Conservation (phyloP, 2,329 filamentous ascomycete species). For the Tolypocladium amazonense region DNA sequence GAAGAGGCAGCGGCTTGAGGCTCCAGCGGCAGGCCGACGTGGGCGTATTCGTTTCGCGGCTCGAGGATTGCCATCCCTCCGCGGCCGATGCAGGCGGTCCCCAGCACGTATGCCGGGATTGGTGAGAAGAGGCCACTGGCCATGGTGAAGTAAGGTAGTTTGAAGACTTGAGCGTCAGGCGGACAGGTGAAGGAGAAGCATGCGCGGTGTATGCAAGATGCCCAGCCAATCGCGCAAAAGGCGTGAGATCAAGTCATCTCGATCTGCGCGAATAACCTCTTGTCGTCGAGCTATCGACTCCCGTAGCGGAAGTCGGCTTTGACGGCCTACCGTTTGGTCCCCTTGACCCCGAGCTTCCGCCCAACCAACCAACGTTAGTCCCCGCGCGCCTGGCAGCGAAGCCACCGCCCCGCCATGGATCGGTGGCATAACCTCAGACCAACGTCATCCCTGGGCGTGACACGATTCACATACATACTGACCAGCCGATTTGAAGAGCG, state of each 20-base stretch:
- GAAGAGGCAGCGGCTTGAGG: neutral
- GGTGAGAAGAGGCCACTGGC: neutral
- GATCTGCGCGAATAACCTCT: neutral
- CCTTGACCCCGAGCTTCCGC: too few relatives aligned
- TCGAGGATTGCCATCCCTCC: neutral
- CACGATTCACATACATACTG: neutral
- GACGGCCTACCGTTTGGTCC: too few relatives aligned
- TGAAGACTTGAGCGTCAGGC: neutral
- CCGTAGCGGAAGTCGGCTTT: neutral
- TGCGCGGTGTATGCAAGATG: neutral
- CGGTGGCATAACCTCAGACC: constrained; percentile 6
- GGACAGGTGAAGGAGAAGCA: neutral
- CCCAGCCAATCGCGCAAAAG: too few relatives aligned
- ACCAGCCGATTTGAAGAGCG: neutral
- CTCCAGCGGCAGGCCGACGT: neutral
- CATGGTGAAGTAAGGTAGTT: neutral
- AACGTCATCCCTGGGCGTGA: constrained; percentile 16
- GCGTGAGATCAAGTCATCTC: too few relatives aligned
- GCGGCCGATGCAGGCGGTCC: neutral
- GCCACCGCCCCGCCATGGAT: neutral
- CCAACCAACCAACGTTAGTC: too few relatives aligned
- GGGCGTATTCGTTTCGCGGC: neutral
- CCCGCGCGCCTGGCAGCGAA: too few relatives aligned
- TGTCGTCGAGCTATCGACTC: neutral
- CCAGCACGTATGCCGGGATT: neutral